These are phyloP conservation scores for Wilhelminamyces savonicus DNA, from an alignment of 805 yeast genomes.

Conservation along the genomic window DNA sequence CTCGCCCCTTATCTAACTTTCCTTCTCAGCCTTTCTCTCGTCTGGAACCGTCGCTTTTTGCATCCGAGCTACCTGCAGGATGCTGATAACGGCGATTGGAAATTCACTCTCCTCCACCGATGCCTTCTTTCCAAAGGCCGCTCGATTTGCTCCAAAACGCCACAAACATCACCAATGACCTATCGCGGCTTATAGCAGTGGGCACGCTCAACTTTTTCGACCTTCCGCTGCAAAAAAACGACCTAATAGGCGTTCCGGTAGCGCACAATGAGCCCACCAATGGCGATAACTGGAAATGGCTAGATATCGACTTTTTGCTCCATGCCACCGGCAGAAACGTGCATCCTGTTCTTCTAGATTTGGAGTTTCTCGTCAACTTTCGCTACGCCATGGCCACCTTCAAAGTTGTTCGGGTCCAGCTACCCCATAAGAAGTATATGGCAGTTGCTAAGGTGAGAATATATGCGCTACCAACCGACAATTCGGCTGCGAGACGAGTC, in stretches of 20 bases:
- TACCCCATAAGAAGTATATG: conserved; percentile 7
- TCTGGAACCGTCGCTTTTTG: background rate
- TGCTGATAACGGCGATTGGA: background rate
- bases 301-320: conserved; percentile 39
- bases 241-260: conserved; percentile 22
- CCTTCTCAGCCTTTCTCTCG: too few species aligned
- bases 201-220: conserved; percentile 44
- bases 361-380: conserved; percentile 38
- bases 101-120: background rate
- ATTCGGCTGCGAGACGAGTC: conserved; percentile 24
- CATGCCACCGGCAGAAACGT: conserved; percentile 3
- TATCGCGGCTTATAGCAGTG: conserved; percentile 34
- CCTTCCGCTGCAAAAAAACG: conserved; percentile 34
- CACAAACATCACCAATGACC: conserved; percentile 32
- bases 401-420: conserved; percentile 8
- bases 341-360: conserved; percentile 24
- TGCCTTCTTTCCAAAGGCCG: background rate
- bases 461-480: conserved; percentile 44
- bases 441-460: conserved; percentile 33
- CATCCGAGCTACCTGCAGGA: background rate
- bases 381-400: conserved; percentile 43
- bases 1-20: too few species aligned
- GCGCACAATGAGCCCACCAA: conserved; percentile 1
- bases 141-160: conserved; percentile 3
- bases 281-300: conserved; percentile 49